Conservation (phyloP, 768 basidiomycete species). For the Boletales sp. region DNA sequence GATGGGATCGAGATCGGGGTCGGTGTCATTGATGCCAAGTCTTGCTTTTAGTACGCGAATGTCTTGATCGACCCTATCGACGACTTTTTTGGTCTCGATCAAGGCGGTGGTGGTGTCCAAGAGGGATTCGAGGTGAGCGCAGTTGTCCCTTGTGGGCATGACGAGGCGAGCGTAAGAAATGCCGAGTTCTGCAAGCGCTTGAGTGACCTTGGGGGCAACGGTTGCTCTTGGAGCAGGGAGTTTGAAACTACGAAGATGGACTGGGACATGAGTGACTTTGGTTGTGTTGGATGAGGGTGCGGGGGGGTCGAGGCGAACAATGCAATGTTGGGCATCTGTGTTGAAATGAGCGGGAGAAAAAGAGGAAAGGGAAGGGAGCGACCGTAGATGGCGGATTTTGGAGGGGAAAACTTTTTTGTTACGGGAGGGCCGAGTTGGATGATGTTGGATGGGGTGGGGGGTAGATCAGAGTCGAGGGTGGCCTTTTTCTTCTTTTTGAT, state of each 20-base stretch:
- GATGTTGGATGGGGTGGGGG: slow-evolving; percentile 33
- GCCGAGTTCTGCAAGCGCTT: slow-evolving; percentile 73
- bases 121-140: slow-evolving; percentile 67
- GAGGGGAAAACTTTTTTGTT: slow-evolving; percentile 39
- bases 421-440: slow-evolving; percentile 37
- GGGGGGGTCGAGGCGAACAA: slow-evolving; percentile 61
- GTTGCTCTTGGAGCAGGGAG: slow-evolving; percentile 75
- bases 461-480: slow-evolving; percentile 30
- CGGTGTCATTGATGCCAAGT: slow-evolving; percentile 49
- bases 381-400: slow-evolving; percentile 63
- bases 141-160: slow-evolving; percentile 90
- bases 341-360: slow-evolving; percentile 13
- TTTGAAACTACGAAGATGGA: slow-evolving; percentile 83
- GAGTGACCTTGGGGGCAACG: slow-evolving; percentile 70
- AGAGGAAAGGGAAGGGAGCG: slow-evolving; percentile 4
- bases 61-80: slow-evolving; percentile 87
- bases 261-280: slow-evolving; percentile 78
- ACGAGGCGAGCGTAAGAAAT: slow-evolving; percentile 72
- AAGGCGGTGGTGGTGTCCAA: slow-evolving; percentile 68
- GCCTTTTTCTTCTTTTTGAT: slow-evolving; percentile 55
- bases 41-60: slow-evolving; percentile 66
- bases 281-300: slow-evolving; percentile 39
- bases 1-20: slow-evolving; percentile 36
- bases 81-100: slow-evolving; percentile 84
- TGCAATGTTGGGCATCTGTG: slow-evolving; percentile 68